These are phyloP conservation scores for Magnaporthiopsis rhizophila DNA, from an alignment of 2,329 filamentous ascomycete genomes.

Conservation along the genomic window DNA sequence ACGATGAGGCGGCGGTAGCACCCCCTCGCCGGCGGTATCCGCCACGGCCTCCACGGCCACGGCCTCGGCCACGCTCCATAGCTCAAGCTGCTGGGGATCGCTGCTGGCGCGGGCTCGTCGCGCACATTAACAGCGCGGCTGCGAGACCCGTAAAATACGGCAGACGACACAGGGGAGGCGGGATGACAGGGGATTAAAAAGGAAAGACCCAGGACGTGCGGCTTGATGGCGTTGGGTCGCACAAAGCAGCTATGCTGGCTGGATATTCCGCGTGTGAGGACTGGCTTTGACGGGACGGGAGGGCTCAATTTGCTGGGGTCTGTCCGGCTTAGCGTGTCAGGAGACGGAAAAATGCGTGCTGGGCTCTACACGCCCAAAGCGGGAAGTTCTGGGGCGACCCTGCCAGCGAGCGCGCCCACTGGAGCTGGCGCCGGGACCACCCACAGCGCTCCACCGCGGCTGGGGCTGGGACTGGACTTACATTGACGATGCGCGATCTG, in stretches of 20 bases:
- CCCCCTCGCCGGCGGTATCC: slow-evolving; percentile 12
- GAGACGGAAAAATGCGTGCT: background rate
- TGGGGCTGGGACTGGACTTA: background rate
- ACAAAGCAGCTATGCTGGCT: background rate
- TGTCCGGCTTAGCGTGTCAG: background rate
- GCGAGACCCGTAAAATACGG: background rate
- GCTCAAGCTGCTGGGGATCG: background rate
- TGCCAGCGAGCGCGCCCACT: background rate
- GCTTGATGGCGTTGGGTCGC: background rate
- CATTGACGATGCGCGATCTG: background rate
- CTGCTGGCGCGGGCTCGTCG: background rate
- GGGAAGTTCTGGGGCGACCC: background rate
- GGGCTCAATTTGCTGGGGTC: background rate
- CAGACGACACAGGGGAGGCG: background rate
- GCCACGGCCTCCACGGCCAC: slow-evolving; percentile 12
- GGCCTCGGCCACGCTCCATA: slow-evolving; percentile 15
- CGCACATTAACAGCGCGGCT: background rate
- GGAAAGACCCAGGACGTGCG: no score
- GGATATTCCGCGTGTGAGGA: background rate
- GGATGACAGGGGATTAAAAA: background rate
- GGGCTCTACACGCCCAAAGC: background rate
- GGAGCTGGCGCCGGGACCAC: background rate
- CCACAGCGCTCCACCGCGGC: background rate
- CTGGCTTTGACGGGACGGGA: background rate
- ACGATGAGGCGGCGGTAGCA: slow-evolving; percentile 10